phyloP scores from a whole-genome alignment of 345 rosid species.

The Geranium rotundifolium region DNA sequence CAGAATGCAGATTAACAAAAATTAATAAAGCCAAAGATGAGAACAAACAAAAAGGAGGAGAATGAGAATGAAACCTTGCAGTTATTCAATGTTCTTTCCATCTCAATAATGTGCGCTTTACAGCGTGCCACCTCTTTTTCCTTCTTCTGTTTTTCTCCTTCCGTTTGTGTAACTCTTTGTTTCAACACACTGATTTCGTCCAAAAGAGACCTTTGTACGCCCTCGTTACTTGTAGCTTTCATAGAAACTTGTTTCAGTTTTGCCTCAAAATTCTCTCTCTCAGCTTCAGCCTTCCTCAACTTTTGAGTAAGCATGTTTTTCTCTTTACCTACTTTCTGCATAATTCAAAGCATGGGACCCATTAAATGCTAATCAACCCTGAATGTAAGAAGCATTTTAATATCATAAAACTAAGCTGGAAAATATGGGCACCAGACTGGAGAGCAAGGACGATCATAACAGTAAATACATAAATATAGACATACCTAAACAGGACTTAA shows the following conservation, averaged over 20 bases:
- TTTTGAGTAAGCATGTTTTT: constrained; percentile 4
- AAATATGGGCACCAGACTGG: background rate
- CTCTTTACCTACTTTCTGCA: constrained; percentile 6
- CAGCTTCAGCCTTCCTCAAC: constrained; percentile 3
- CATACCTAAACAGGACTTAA: background rate
- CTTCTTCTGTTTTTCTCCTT: constrained; percentile 4
- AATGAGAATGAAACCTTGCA: constrained; percentile 8
- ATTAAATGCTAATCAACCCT: background rate
- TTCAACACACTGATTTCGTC: constrained; percentile 9
- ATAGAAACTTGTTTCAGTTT: background rate
- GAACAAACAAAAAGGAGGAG: background rate
- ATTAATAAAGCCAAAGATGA: background rate
- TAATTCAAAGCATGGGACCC: background rate
- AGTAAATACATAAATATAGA: background rate
- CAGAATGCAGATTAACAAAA: background rate
- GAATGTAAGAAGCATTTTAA: background rate
- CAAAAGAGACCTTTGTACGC: background rate
- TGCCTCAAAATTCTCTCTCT: background rate
- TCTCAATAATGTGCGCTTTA: background rate
- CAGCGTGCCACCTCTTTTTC: constrained; percentile 4
- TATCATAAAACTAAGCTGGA: background rate
- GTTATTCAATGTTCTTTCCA: constrained; percentile 7
- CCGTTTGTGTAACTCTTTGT: constrained; percentile 4
- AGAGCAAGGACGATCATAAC: background rate
- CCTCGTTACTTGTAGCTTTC: background rate